Evolutionary conservation across 257 asterid genomes (phyloP).

Genomic region (Fraxinus excelsior): DNA sequence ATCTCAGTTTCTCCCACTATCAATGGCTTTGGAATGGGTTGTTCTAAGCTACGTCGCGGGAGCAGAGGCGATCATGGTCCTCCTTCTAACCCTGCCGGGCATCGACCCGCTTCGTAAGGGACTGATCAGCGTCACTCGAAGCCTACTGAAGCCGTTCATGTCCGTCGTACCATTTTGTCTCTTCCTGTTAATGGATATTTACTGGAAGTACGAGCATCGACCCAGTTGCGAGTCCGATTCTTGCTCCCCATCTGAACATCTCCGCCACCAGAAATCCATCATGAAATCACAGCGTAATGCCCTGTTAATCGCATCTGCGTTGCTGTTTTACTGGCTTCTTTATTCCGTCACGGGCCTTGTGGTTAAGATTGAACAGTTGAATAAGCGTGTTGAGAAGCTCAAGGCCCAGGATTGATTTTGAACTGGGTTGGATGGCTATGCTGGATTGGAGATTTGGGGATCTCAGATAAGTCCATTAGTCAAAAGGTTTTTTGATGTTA

Average conservation of each 20-base stretch:
- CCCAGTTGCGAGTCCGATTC: constrained; percentile 74
- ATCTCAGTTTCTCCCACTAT: neutral
- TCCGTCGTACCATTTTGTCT: constrained; percentile 83
- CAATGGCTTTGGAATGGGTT: constrained; percentile 95
- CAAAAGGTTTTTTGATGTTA: constrained; percentile 11
- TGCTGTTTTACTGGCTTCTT: neutral
- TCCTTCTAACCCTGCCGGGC: constrained; percentile 88
- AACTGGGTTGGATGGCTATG: neutral
- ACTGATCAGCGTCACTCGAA: constrained; percentile 69
- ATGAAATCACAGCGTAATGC: constrained; percentile 95
- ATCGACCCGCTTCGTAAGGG: constrained; percentile 83
- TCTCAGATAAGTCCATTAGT: neutral
- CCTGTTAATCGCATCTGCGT: constrained; percentile 67
- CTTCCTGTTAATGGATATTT: constrained; percentile 80
- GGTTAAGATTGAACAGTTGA: constrained; percentile 63
- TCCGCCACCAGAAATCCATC: constrained; percentile 93
- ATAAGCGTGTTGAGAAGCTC: constrained; percentile 71
- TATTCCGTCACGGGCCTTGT: constrained; percentile 81
- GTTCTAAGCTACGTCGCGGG: constrained; percentile 91
- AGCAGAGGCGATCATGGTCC: constrained; percentile 92
- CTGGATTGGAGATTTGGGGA: neutral
- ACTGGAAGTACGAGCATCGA: constrained; percentile 93
- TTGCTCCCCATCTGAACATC: constrained; percentile 82
- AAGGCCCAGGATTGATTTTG: constrained; percentile 62
- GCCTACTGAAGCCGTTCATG: constrained; percentile 77